A percentile compares a stretch with the other conserved stretches of the same genome.
Conservation (phyloP, 768 basidiomycete species). For the Suillus clintonianus region DNA sequence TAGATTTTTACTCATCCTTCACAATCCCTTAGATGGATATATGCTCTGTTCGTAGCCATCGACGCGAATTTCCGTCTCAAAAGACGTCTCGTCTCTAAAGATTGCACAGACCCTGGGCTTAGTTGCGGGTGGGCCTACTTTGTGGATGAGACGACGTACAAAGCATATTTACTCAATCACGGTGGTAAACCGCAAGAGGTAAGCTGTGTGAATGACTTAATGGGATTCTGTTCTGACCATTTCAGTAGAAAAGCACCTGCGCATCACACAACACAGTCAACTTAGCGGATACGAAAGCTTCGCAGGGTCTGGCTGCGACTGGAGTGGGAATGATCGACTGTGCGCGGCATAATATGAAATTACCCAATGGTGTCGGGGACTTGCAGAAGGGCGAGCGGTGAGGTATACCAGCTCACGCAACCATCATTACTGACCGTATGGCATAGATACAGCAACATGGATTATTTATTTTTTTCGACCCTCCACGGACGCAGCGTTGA, state of each 20-base stretch:
- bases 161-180: constrained; percentile 16
- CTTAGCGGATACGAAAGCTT: constrained; percentile 7
- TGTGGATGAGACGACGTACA: constrained; percentile 22
- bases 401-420: background rate
- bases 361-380: background rate
- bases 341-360: constrained; percentile 13
- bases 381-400: background rate
- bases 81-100: constrained; percentile 21
- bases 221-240: too few species aligned
- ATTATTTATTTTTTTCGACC: constrained; percentile 31
- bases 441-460: constrained; percentile 29
- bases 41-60: constrained; percentile 25
- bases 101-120: constrained; percentile 27
- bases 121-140: constrained; percentile 28
- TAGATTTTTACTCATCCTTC: background rate
- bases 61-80: constrained; percentile 37
- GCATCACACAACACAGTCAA: background rate
- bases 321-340: constrained; percentile 12
- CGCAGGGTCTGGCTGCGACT: constrained; percentile 7
- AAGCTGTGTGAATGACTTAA: too few species aligned
- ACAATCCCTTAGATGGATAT: constrained; percentile 24
- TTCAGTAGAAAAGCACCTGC: background rate
- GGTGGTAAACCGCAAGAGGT: constrained; percentile 18
- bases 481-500: background rate
- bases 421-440: background rate